Percentiles rank a stretch among this genome's conserved stretches.
phyloP scores from a whole-genome alignment of 2,329 filamentous ascomycete species.

The Thermothelomyces thermophilus region DNA sequence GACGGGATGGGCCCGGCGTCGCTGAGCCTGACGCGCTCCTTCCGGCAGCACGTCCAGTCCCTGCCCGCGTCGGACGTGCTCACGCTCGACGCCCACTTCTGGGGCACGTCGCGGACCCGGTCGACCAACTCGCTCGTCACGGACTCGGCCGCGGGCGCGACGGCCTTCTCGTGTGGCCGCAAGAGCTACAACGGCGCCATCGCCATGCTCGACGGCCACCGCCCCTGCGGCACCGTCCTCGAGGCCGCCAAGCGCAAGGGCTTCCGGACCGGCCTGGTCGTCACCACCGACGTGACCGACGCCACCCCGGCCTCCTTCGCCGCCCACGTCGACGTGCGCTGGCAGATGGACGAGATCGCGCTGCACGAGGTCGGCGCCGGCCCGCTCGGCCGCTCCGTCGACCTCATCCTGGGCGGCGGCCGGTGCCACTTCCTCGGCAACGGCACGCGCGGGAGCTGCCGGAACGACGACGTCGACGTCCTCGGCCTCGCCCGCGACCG shows the following conservation, averaged over 20 bases:
- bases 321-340: constrained; percentile 71
- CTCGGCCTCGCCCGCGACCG: constrained; percentile 65
- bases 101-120: constrained; percentile 82
- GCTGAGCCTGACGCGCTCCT: constrained; percentile 78
- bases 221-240: constrained; percentile 83
- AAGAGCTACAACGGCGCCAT: constrained; percentile 99
- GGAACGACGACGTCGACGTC: constrained; percentile 70
- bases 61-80: constrained; percentile 71
- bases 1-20: constrained; percentile 97
- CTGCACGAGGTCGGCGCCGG: constrained; percentile 87
- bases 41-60: constrained; percentile 67
- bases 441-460: constrained; percentile 70
- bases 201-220: constrained; percentile 74
- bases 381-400: constrained; percentile 77
- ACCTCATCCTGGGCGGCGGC: constrained; percentile 88
- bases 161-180: constrained; percentile 83
- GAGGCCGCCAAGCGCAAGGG: constrained; percentile 90
- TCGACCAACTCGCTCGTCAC: constrained; percentile 82
- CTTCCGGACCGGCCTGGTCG: constrained; percentile 88
- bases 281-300: constrained; percentile 91
- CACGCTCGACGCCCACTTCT: constrained; percentile 77
- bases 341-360: constrained; percentile 84
- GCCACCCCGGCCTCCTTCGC: constrained; percentile 95
- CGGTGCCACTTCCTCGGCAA: constrained; percentile 91
- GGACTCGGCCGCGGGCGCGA: constrained; percentile 94